Conservation (phyloP, 768 basidiomycete species). For the Suillus hirtellus region DNA sequence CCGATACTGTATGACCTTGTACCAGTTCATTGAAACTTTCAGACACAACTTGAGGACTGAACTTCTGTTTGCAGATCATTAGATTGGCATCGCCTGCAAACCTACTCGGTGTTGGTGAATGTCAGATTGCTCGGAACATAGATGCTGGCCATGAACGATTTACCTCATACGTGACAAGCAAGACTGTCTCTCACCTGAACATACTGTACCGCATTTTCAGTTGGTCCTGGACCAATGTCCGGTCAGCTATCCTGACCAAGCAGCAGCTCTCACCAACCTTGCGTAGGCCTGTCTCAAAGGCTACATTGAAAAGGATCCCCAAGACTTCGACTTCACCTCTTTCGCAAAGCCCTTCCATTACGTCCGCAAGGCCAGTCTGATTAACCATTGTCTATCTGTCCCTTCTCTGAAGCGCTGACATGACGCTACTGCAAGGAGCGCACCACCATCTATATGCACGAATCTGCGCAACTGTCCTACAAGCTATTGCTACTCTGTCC, state of each 20-base stretch:
- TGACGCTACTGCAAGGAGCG: background rate
- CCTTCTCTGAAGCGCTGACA: background rate
- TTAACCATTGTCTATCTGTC: background rate
- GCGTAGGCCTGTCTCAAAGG: background rate
- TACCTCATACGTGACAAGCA: background rate
- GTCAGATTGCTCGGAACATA: background rate
- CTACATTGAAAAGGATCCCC: background rate
- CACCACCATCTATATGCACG: background rate
- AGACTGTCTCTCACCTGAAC: background rate
- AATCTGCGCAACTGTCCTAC: background rate
- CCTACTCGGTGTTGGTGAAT: background rate
- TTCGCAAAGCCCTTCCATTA: background rate
- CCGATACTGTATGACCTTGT: background rate
- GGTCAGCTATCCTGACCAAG: background rate
- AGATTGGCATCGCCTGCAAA: background rate
- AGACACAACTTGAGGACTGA: background rate
- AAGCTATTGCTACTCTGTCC: background rate
- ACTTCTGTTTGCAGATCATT: background rate
- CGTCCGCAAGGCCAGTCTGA: background rate
- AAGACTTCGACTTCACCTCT: background rate
- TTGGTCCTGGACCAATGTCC: background rate
- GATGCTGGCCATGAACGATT: background rate
- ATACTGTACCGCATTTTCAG: background rate
- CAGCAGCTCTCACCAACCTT: background rate
- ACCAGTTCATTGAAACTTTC: background rate